Conservation (phyloP, 176 grass and related monocot genomes). For the Pharus latifolius region DNA sequence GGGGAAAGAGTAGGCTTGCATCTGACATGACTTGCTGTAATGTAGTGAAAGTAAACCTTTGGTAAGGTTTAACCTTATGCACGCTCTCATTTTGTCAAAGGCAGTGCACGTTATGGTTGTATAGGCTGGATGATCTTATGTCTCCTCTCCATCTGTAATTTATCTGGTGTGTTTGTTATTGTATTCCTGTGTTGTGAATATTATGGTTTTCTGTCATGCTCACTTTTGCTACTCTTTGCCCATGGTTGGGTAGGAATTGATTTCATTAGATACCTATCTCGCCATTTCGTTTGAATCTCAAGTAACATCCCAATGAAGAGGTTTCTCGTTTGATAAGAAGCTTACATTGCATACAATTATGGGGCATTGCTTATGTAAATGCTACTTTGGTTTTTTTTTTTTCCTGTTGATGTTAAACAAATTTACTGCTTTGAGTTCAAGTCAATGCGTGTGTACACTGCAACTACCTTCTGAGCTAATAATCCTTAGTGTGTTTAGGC, state of each 20-base stretch:
- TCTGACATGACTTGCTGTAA: conserved; percentile 40
- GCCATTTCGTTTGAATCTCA: not conserved
- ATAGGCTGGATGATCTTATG: conserved; percentile 32
- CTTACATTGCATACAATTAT: not conserved
- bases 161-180: conserved; percentile 32
- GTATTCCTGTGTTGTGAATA: conserved; percentile 58
- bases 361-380: not conserved
- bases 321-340: not conserved
- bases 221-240: not conserved
- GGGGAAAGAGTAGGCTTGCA: conserved; percentile 44
- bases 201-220: conserved; percentile 12
- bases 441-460: too few relatives aligned
- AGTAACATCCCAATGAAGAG: conserved; percentile 8
- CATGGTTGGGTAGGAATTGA: not conserved
- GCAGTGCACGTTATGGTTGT: conserved; percentile 47
- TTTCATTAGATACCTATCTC: not conserved
- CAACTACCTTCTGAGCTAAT: too few relatives aligned
- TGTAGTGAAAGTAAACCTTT: conserved; percentile 36
- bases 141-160: conserved; percentile 30
- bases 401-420: not conserved
- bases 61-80: conserved; percentile 36
- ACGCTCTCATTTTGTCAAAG: conserved; percentile 40
- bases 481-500: too few relatives aligned
- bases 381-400: not conserved
- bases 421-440: too few relatives aligned